These are phyloP conservation scores for Colletotrichum limetticola DNA, from an alignment of 2,329 filamentous ascomycete species.

Conservation along the genomic window DNA sequence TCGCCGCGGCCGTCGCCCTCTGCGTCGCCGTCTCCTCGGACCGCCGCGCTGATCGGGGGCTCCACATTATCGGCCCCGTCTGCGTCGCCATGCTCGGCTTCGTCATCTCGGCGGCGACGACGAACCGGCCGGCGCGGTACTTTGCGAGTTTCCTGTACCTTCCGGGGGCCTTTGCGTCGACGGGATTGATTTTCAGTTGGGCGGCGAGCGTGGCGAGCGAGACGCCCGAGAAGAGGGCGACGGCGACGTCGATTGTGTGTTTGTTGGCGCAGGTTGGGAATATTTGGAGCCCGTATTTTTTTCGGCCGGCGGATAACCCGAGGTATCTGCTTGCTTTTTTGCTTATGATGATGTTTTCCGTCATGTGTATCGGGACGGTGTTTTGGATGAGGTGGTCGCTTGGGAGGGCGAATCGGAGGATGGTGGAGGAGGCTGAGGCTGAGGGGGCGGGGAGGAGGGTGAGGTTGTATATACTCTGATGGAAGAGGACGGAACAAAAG, in stretches of 20 bases:
- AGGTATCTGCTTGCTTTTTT: slow-evolving; percentile 44
- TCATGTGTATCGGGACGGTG: slow-evolving; percentile 11
- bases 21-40: slow-evolving; percentile 37
- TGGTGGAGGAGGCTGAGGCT: slow-evolving; percentile 15
- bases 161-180: slow-evolving; percentile 39
- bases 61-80: slow-evolving; percentile 36
- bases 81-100: slow-evolving; percentile 64
- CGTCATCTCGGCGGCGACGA: slow-evolving; percentile 68
- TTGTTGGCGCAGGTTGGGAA: slow-evolving; percentile 50
- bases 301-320: slow-evolving; percentile 42
- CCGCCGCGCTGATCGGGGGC: slow-evolving; percentile 36
- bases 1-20: slow-evolving; percentile 35
- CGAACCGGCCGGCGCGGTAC: slow-evolving; percentile 60
- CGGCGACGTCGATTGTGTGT: slow-evolving; percentile 48
- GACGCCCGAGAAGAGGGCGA: slow-evolving; percentile 51
- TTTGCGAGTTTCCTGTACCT: slow-evolving; percentile 48
- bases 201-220: slow-evolving; percentile 44
- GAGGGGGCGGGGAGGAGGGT: slow-evolving; percentile 18
- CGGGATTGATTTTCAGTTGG: slow-evolving; percentile 49
- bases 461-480: slow-evolving; percentile 16
- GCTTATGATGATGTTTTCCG: slow-evolving; percentile 32
- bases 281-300: slow-evolving; percentile 53
- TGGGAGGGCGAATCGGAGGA: slow-evolving; percentile 19
- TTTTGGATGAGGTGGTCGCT: slow-evolving; percentile 27
- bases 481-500: neutral